Evolutionary conservation across 257 asterid genomes (phyloP).

Genomic region (Primulina huaijiensis): DNA sequence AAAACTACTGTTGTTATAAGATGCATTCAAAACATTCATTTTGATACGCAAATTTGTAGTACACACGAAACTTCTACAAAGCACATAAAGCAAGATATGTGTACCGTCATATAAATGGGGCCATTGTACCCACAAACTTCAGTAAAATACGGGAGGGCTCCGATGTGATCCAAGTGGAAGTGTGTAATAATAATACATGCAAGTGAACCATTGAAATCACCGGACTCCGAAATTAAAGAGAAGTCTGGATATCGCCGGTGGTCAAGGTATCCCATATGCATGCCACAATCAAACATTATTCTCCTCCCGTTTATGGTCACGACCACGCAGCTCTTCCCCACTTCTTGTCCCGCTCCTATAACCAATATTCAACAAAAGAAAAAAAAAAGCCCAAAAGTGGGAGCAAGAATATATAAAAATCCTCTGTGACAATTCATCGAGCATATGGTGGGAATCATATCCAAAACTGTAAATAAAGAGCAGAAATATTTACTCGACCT

Average conservation of each 20-base stretch:
- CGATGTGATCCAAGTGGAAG: slow-evolving; percentile 95
- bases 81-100: slow-evolving; percentile 3
- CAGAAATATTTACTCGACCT: no score
- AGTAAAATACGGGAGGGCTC: slow-evolving; percentile 93
- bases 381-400: not conserved
- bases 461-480: no score
- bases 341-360: slow-evolving; percentile 95
- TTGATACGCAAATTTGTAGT: no score
- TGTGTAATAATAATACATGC: slow-evolving; percentile 80
- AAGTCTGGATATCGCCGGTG: slow-evolving; percentile 75
- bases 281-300: slow-evolving; percentile 95
- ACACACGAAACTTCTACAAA: not conserved
- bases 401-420: not conserved
- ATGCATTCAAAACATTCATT: no score
- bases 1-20: no score
- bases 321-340: slow-evolving; percentile 93
- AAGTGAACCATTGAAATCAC: slow-evolving; percentile 57
- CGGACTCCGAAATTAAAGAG: slow-evolving; percentile 48
- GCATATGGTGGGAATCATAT: not conserved
- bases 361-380: not conserved
- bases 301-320: slow-evolving; percentile 74
- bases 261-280: slow-evolving; percentile 86
- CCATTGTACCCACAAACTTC: slow-evolving; percentile 92
- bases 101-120: slow-evolving; percentile 97
- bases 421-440: no score